phyloP scores from a whole-genome alignment of 106 monocot species.

The Hemerocallis citrina region DNA sequence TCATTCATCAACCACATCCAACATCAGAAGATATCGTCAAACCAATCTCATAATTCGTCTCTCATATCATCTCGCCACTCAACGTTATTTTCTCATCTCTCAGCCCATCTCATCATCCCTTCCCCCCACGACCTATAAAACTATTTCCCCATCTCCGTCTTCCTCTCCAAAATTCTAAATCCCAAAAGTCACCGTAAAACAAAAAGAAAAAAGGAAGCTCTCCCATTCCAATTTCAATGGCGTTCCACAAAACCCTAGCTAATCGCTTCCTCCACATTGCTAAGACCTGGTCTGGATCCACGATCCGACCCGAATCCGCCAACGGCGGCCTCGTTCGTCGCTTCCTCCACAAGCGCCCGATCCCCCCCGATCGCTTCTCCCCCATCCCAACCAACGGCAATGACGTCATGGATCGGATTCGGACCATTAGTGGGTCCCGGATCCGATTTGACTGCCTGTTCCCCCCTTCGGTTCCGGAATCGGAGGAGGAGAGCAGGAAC shows the following conservation, averaged over 20 bases:
- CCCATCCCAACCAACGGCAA: not conserved
- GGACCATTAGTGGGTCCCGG: constrained; percentile 2
- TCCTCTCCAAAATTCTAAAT: too few species aligned
- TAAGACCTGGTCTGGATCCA: constrained; percentile 6
- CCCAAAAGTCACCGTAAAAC: too few species aligned
- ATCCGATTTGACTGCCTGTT: constrained; percentile 10
- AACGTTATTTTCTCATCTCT: too few species aligned
- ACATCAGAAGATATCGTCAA: too few species aligned
- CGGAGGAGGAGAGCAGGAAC: not conserved
- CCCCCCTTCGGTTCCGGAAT: not conserved
- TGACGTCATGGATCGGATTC: constrained; percentile 1
- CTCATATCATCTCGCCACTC: too few species aligned
- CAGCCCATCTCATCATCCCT: too few species aligned
- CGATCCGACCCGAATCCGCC: constrained; percentile 7
- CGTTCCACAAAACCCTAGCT: constrained; percentile 13
- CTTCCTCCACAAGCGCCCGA: not conserved
- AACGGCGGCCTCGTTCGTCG: not conserved
- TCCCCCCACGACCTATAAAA: too few species aligned
- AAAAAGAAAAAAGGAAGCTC: too few species aligned
- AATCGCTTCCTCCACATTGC: constrained; percentile 11
- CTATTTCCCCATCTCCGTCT: too few species aligned
- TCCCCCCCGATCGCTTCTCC: constrained; percentile 10
- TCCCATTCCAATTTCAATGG: too few species aligned
- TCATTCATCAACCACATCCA: too few species aligned
- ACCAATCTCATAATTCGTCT: too few species aligned